Conservation (phyloP, 148 eudicot species). For the Fagopyrum tataricum region DNA sequence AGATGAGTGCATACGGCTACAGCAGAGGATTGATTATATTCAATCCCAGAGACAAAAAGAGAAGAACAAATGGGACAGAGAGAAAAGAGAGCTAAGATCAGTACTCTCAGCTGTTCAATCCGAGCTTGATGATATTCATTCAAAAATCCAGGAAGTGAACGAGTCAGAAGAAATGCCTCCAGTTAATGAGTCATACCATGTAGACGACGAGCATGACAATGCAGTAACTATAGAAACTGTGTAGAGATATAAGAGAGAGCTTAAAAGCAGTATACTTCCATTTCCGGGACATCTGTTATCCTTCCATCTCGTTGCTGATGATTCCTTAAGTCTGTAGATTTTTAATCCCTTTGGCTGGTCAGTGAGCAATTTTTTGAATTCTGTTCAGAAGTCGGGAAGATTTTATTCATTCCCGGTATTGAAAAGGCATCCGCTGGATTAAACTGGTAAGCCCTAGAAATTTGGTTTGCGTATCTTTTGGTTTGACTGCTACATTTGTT, state of each 20-base stretch:
- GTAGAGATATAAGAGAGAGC: constrained; percentile 11
- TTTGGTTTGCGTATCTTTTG: neutral
- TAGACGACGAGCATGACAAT: constrained; percentile 9
- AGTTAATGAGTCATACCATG: constrained; percentile 9
- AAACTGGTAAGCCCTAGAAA: neutral
- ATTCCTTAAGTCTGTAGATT: neutral
- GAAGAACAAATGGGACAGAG: constrained; percentile 31
- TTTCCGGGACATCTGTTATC: neutral
- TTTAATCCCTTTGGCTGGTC: neutral
- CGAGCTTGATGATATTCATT: constrained; percentile 31
- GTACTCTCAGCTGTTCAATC: constrained; percentile 27
- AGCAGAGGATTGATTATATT: constrained; percentile 28
- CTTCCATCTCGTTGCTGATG: neutral
- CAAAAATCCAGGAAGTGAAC: constrained; percentile 26
- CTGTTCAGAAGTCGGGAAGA: neutral
- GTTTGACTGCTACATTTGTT: neutral
- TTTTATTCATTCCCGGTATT: neutral
- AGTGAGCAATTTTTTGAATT: neutral
- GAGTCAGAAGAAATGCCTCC: constrained; percentile 39
- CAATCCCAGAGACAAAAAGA: constrained; percentile 30
- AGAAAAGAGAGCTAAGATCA: constrained; percentile 32
- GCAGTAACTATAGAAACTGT: constrained; percentile 12
- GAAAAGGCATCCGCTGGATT: neutral
- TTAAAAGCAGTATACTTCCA: neutral
- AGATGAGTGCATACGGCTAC: constrained; percentile 36